Evolutionary conservation across 192 early-diverging fungal genomes (phyloP).

Genomic region (Dimargaris verticillata): DNA sequence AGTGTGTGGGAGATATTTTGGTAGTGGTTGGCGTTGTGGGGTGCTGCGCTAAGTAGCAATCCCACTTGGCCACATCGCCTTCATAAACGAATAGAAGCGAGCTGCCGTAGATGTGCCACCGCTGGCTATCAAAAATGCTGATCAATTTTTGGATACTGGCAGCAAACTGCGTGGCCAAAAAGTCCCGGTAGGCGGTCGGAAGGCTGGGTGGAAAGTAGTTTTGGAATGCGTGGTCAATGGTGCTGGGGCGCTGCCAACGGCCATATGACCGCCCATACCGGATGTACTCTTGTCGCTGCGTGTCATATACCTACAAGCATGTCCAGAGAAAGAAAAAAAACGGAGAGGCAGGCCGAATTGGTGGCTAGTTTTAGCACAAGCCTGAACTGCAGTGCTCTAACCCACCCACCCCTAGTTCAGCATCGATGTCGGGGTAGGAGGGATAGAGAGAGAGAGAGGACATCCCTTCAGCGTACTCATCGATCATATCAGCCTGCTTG

Average conservation of each 20-base stretch:
- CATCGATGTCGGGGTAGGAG: not conserved
- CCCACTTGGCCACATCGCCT: conserved; percentile 21
- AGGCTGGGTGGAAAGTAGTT: conserved; percentile 39
- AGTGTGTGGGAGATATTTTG: too few species aligned
- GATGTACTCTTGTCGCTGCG: not conserved
- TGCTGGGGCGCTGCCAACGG: conserved; percentile 28
- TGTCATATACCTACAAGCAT: not conserved
- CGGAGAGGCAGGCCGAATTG: not conserved
- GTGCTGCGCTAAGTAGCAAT: too few species aligned
- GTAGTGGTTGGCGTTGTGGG: too few species aligned
- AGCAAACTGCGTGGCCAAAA: conserved; percentile 41
- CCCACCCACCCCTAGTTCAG: not conserved
- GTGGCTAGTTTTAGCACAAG: not conserved
- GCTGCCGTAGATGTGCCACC: conserved; percentile 47
- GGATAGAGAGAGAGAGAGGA: not conserved
- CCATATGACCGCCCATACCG: conserved; percentile 11
- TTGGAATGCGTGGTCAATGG: conserved; percentile 34
- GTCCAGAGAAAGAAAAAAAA: not conserved
- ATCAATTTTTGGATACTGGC: conserved; percentile 34
- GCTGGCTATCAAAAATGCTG: conserved; percentile 28
- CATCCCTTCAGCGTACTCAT: conserved; percentile 16
- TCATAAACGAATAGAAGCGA: conserved; percentile 75
- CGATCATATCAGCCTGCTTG: conserved; percentile 1
- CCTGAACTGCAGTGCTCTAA: not conserved
- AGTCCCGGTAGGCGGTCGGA: conserved; percentile 27